Conservation (phyloP, 768 basidiomycete genomes). For the Multifurca ochricompacta region DNA sequence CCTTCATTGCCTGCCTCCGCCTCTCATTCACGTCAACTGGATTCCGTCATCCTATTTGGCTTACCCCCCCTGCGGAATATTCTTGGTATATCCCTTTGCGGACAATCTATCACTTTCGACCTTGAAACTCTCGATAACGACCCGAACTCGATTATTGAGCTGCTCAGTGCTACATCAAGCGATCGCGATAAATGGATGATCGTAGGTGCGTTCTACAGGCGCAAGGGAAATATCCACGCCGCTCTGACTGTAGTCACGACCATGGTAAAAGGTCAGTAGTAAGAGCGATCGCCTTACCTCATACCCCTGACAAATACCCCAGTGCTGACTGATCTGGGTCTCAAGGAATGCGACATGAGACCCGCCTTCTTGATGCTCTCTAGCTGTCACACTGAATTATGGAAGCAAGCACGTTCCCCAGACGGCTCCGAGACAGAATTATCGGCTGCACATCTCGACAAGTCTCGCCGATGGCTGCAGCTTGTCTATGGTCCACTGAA, state of each 20-base stretch:
- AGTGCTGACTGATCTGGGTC: conserved; percentile 37
- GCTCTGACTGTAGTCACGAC: conserved; percentile 38
- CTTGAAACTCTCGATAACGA: conserved; percentile 38
- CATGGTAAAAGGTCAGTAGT: conserved; percentile 41
- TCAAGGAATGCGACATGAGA: conserved; percentile 34
- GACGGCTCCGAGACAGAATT: conserved; percentile 23
- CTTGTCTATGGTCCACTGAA: conserved; percentile 37
- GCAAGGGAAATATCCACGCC: conserved; percentile 37
- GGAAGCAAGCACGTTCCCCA: conserved; percentile 25
- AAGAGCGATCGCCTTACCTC: not conserved
- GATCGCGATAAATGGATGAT: conserved; percentile 51
- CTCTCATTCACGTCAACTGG: not conserved
- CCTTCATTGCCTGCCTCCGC: not conserved
- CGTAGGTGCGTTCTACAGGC: conserved; percentile 46
- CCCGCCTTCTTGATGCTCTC: conserved; percentile 48
- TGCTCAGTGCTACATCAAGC: conserved; percentile 37
- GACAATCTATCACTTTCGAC: conserved; percentile 28
- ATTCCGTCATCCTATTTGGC: not conserved
- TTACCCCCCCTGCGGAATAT: conserved; percentile 10
- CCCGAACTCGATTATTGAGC: conserved; percentile 37
- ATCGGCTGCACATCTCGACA: conserved; percentile 32
- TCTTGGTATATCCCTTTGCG: conserved; percentile 13
- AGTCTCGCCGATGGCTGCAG: conserved; percentile 39
- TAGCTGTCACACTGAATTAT: conserved; percentile 46
- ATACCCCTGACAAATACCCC: not conserved